Conservation (phyloP, 1,284 basidiomycete genomes). For the Spongispora temasekensis region DNA sequence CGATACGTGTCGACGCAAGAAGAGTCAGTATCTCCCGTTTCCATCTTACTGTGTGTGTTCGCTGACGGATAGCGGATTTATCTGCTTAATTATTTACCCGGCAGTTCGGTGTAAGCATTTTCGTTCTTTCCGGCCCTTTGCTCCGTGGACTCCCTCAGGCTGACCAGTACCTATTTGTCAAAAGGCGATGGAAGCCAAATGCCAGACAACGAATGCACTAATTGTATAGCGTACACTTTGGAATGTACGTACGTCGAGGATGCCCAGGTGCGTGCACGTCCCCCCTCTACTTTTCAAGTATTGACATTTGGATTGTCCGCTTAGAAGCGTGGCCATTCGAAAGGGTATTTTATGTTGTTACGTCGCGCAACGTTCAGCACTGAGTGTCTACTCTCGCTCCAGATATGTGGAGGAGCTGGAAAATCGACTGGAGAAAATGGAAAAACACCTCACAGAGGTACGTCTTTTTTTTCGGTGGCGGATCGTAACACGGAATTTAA, state of each 20-base stretch:
- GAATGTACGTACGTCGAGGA: constrained; percentile 80
- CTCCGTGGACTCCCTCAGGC: background rate
- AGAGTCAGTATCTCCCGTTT: no score
- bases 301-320: background rate
- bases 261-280: constrained; percentile 53
- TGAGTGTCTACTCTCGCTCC: background rate
- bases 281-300: background rate
- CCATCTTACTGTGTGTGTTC: no score
- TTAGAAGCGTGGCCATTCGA: constrained; percentile 83
- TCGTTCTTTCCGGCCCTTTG: constrained; percentile 1
- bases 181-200: constrained; percentile 64
- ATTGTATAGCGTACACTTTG: constrained; percentile 71
- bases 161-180: background rate
- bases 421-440: constrained; percentile 69
- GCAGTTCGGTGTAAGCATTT: constrained; percentile 57
- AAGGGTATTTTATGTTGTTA: no score
- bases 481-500: no score
- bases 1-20: constrained; percentile 74
- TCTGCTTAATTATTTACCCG: no score
- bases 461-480: no score
- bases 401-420: constrained; percentile 77
- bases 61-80: no score
- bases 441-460: constrained; percentile 63
- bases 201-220: constrained; percentile 72
- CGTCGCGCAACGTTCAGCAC: no score